These are phyloP conservation scores for Phlyctochytrium planicorne DNA, from an alignment of 192 early-diverging fungal genomes.

Conservation along the genomic window DNA sequence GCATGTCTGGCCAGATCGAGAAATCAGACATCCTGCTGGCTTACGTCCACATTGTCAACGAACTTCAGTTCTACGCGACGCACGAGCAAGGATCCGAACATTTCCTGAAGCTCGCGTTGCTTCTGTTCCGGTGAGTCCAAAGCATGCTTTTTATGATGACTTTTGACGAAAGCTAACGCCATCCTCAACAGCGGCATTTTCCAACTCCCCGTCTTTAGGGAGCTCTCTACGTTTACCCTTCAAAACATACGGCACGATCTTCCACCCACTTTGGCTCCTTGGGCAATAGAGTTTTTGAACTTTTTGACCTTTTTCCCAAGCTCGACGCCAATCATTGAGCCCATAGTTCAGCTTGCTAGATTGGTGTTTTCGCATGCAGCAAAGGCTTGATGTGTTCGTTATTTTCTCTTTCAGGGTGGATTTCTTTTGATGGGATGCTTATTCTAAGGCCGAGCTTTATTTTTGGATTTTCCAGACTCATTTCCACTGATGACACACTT, in stretches of 20 bases:
- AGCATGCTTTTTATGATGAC: not conserved
- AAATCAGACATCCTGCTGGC: constrained; percentile 60
- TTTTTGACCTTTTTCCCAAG: constrained; percentile 45
- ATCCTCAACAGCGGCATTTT: constrained; percentile 39
- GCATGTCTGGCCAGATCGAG: constrained; percentile 27
- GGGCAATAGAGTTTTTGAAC: constrained; percentile 46
- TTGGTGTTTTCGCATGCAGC: not conserved
- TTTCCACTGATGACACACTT: too few species aligned
- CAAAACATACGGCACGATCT: constrained; percentile 33
- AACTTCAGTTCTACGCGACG: constrained; percentile 74
- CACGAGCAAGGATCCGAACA: constrained; percentile 69
- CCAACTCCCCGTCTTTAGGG: constrained; percentile 53
- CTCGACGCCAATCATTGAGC: constrained; percentile 28
- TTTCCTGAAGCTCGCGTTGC: constrained; percentile 64
- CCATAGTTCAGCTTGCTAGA: constrained; percentile 27
- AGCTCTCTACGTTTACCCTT: constrained; percentile 38
- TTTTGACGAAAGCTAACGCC: not conserved
- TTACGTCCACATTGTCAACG: constrained; percentile 73
- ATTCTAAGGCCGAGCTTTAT: too few species aligned
- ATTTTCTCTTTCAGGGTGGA: not conserved
- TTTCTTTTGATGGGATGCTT: not conserved
- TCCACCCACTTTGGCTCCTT: constrained; percentile 50
- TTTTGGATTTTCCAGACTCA: too few species aligned
- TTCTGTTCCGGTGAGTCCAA: constrained; percentile 59
- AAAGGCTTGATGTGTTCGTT: not conserved